Conservation (phyloP, 257 asterid species). For the Galeopsis tetrahit region DNA sequence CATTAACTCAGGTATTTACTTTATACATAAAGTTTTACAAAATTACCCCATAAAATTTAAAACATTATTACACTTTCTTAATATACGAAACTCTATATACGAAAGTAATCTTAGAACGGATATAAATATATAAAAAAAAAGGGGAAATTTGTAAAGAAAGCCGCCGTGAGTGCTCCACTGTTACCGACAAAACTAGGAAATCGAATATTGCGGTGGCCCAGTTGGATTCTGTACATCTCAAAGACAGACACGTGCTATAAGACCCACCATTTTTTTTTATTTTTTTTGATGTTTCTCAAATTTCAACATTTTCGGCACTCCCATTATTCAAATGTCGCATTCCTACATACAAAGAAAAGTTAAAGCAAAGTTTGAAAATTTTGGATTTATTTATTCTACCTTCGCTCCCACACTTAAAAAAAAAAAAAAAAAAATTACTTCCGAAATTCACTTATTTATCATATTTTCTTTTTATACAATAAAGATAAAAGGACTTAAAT, state of each 20-base stretch:
- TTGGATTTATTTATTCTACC: not conserved
- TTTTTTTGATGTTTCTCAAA: not conserved
- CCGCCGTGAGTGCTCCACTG: slow-evolving; percentile 43
- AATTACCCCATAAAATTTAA: no score
- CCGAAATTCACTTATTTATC: no score
- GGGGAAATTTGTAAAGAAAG: not conserved
- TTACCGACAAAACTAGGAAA: slow-evolving; percentile 40
- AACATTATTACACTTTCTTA: no score
- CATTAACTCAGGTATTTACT: no score
- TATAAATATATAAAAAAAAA: no score
- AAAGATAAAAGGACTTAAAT: no score
- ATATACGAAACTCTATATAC: no score
- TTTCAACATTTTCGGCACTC: slow-evolving; percentile 48
- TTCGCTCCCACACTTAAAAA: no score
- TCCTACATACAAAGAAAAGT: not conserved
- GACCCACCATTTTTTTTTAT: slow-evolving; percentile 10
- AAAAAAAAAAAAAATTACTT: no score
- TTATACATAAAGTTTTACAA: no score
- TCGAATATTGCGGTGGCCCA: slow-evolving; percentile 30
- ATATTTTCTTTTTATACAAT: no score
- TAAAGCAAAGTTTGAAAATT: not conserved
- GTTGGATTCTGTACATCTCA: slow-evolving; percentile 33
- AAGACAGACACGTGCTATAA: slow-evolving; percentile 28
- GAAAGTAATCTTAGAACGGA: no score
- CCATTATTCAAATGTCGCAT: slow-evolving; percentile 9